Evolutionary conservation across 371 early-diverging fungal genomes (phyloP), one percentile per base, ranked within the genome.

Genomic region (Actinomucor elegans): DNA sequence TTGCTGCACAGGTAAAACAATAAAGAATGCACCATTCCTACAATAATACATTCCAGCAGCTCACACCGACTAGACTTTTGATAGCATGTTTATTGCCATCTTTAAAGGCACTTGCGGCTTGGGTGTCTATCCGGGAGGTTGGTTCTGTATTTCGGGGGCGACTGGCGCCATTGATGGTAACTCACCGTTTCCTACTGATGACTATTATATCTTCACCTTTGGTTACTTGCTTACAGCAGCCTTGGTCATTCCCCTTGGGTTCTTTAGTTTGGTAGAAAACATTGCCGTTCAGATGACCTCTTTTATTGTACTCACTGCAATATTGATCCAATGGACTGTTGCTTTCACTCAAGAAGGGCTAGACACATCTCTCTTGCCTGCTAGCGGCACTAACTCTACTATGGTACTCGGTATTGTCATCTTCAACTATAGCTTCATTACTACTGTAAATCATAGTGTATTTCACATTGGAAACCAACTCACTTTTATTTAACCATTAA

Each of bases 341-440:
- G 78, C 77, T 5, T 86, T 84, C 47, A 52, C 60, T 14, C 52
- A 66, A 32, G 70, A 78, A 43, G 85, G 85, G 17, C 61, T 83
- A 1, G 68, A 80, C 20, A 23, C 68, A 2, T 41, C 70, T 0
- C 51, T 67, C 8, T 64, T 85, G 14, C 86, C 84, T 3, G 61
- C 69, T 4, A 34, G 72, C 1, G 80, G 80, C 5, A 28, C 50
- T 7, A 78, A 83, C 45, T 62, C 71, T 9, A 68, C 72, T 8
- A 69, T 67, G 53, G 79, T 82, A 1, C 61, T 86, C 11, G 86
- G 86, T 9, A 79, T 77, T 21, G 79, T 81, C 4, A 67, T 86
- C 1, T 83, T 84, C 52, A 86, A 86, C 41, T 84, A 75, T 41
- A 79, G 81, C 32, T 85, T 75, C 40, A 80, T 84, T 18, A 83